Percentiles rank a stretch among this genome's conserved stretches.
Conservation (phyloP, 768 basidiomycete genomes). For the Serendipita indica region DNA sequence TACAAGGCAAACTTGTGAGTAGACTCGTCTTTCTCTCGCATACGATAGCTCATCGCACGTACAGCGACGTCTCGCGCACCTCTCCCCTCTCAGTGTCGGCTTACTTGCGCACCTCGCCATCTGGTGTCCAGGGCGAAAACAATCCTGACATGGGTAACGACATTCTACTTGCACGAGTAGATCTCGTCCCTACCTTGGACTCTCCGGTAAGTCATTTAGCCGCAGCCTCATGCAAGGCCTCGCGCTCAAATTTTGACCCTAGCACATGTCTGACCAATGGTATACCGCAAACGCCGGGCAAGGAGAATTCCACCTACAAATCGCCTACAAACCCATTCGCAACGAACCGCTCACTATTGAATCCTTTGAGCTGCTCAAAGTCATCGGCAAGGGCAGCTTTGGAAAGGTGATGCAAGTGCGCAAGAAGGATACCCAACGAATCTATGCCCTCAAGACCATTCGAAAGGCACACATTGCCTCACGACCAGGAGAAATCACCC, state of each 20-base stretch:
- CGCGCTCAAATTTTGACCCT: conserved; percentile 1
- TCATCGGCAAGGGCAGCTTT: conserved; percentile 94
- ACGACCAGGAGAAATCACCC: conserved; percentile 91
- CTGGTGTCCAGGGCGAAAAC: conserved; percentile 40
- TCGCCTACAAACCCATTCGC: conserved; percentile 80
- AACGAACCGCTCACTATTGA: conserved; percentile 83
- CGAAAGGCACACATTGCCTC: conserved; percentile 96
- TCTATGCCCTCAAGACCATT: conserved; percentile 97
- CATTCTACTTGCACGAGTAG: conserved; percentile 81
- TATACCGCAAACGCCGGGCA: conserved; percentile 67
- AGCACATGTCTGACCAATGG: conserved; percentile 87
- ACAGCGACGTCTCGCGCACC: conserved; percentile 85
- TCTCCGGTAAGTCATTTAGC: conserved; percentile 39
- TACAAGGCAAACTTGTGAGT: conserved; percentile 90
- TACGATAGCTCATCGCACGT: background rate
- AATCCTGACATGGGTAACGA: conserved; percentile 93
- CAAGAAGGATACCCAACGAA: conserved; percentile 94
- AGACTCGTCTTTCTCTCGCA: background rate
- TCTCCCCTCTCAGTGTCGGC: conserved; percentile 85
- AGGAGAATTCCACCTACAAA: conserved; percentile 90
- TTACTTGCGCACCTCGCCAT: conserved; percentile 72
- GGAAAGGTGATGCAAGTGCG: conserved; percentile 99
- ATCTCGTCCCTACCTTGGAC: conserved; percentile 73
- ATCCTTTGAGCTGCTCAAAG: conserved; percentile 90
- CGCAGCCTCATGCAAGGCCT: background rate